phyloP scores from a whole-genome alignment of 2,329 filamentous ascomycete species.

The Lecanicillium sp. region DNA sequence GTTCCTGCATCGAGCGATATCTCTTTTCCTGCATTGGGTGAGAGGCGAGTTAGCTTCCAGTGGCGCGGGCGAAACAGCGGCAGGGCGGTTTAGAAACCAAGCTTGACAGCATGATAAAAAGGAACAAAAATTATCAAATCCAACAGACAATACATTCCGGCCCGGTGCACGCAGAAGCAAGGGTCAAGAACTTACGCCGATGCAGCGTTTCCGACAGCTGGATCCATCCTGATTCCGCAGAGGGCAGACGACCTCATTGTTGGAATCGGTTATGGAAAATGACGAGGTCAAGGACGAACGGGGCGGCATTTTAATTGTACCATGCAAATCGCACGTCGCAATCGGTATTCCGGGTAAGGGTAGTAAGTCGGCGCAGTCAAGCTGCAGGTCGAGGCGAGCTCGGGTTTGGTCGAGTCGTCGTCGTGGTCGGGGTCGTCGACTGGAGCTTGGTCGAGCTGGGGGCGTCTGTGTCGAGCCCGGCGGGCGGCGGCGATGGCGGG shows the following conservation, averaged over 20 bases:
- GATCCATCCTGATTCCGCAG: constrained; percentile 94
- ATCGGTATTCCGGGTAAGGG: constrained; percentile 9
- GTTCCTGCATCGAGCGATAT: constrained; percentile 98
- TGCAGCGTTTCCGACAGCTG: constrained; percentile 93
- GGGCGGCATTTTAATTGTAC: constrained; percentile 75
- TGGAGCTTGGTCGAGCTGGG: too few species aligned
- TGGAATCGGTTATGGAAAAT: constrained; percentile 85
- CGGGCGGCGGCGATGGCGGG: too few species aligned
- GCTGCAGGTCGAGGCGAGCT: too few species aligned
- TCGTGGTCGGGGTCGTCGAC: too few species aligned
- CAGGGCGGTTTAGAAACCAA: too few species aligned
- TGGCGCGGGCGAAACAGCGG: background rate
- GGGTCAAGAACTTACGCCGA: constrained; percentile 71
- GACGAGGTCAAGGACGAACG: constrained; percentile 80
- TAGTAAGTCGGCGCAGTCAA: constrained; percentile 3
- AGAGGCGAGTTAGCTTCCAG: background rate
- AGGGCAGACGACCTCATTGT: constrained; percentile 95
- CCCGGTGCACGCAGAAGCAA: too few species aligned
- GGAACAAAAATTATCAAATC: too few species aligned
- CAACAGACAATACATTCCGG: too few species aligned
- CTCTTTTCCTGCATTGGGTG: constrained; percentile 61
- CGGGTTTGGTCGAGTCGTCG: too few species aligned
- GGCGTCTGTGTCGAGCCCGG: too few species aligned
- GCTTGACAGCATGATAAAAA: too few species aligned
- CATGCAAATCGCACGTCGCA: constrained; percentile 30